These are phyloP conservation scores for Angophora floribunda DNA, from an alignment of 345 rosid genomes.

Conservation along the genomic window DNA sequence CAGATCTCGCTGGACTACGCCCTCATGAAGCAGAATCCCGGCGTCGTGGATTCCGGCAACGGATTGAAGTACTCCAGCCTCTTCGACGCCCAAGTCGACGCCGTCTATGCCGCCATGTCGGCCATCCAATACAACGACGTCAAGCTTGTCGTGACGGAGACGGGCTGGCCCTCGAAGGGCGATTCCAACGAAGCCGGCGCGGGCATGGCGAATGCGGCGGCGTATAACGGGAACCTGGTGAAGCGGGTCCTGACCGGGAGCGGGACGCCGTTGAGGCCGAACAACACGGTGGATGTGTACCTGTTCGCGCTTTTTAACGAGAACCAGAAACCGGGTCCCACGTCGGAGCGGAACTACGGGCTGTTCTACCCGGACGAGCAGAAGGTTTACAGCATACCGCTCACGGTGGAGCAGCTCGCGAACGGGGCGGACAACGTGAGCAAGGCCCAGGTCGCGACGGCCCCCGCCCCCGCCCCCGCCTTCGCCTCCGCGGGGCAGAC, in stretches of 20 bases:
- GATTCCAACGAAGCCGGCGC: constrained; percentile 74
- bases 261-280: constrained; percentile 81
- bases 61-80: constrained; percentile 65
- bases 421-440: constrained; percentile 7
- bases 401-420: constrained; percentile 7
- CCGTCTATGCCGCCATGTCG: constrained; percentile 77
- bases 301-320: constrained; percentile 89
- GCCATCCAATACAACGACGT: constrained; percentile 57
- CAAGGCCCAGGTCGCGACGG: constrained; percentile 23
- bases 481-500: constrained; percentile 41
- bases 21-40: constrained; percentile 50
- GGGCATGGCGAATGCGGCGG: constrained; percentile 51
- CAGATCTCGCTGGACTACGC: constrained; percentile 68
- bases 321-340: constrained; percentile 73
- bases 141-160: constrained; percentile 64
- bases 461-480: not conserved
- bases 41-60: constrained; percentile 67
- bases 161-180: constrained; percentile 97
- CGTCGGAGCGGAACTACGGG: constrained; percentile 89
- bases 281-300: constrained; percentile 53
- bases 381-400: constrained; percentile 69
- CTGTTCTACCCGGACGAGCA: constrained; percentile 68
- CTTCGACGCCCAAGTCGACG: constrained; percentile 85
- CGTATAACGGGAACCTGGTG: constrained; percentile 80
- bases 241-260: constrained; percentile 48